phyloP scores from a whole-genome alignment of 352 stramenopile genomes.

The Globisporangium perplexum region DNA sequence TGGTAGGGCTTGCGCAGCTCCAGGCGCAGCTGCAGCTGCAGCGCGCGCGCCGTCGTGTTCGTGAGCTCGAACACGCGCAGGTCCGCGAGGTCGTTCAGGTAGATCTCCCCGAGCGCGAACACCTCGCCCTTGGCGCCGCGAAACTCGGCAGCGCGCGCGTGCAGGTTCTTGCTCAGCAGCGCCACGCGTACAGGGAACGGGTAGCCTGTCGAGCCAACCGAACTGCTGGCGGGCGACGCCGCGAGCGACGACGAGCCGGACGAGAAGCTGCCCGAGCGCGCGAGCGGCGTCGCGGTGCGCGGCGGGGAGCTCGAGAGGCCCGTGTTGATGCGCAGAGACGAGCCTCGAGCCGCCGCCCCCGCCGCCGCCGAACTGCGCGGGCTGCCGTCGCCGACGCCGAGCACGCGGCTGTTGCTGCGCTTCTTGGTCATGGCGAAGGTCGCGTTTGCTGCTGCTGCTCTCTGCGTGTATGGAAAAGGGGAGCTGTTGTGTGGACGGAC shows the following conservation, averaged over 20 bases:
- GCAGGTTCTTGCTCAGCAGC: slow-evolving; percentile 62
- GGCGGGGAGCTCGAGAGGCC: slow-evolving; percentile 5
- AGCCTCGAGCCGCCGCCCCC: neutral
- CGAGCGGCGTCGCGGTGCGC: neutral
- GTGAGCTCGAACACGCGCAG: slow-evolving; percentile 78
- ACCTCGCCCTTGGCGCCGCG: slow-evolving; percentile 40
- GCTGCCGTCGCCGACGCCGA: neutral
- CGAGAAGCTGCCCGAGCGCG: slow-evolving; percentile 15
- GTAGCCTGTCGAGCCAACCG: slow-evolving; percentile 11
- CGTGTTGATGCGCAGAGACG: slow-evolving; percentile 14
- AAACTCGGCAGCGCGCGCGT: slow-evolving; percentile 43
- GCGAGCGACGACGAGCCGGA: slow-evolving; percentile 13
- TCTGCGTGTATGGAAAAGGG: neutral
- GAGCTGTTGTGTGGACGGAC: neutral
- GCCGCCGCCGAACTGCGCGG: neutral
- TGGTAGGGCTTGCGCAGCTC: slow-evolving; percentile 85
- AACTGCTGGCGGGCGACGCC: slow-evolving; percentile 16
- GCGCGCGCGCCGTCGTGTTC: slow-evolving; percentile 43
- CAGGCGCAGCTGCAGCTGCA: slow-evolving; percentile 61
- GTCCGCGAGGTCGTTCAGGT: slow-evolving; percentile 83
- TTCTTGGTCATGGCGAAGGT: slow-evolving; percentile 12
- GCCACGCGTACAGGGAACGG: slow-evolving; percentile 33
- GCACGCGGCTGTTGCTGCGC: slow-evolving; percentile 11
- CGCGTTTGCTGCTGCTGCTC: neutral
- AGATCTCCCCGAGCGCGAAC: slow-evolving; percentile 74